phyloP scores from a whole-genome alignment of 139 green algal species.

The Chlamydomonas sp. region DNA sequence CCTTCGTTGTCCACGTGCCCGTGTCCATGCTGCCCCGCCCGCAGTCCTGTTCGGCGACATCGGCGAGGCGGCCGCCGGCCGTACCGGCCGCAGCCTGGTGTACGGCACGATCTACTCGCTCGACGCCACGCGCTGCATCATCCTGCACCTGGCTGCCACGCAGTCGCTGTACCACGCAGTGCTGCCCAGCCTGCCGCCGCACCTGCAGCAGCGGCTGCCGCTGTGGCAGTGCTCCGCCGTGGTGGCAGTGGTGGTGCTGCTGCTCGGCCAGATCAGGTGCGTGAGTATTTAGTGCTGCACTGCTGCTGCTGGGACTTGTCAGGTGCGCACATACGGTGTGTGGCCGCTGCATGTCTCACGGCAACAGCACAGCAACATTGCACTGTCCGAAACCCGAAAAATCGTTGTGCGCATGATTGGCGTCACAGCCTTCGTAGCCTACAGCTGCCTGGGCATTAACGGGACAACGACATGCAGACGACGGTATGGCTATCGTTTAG shows the following conservation, averaged over 20 bases:
- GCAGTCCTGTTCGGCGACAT: constrained; percentile 64
- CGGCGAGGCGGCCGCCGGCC: constrained; percentile 48
- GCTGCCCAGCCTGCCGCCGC: constrained; percentile 13
- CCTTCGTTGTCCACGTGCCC: neutral
- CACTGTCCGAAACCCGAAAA: neutral
- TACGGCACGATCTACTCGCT: constrained; percentile 63
- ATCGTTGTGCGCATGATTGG: neutral
- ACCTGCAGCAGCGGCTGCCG: constrained; percentile 8
- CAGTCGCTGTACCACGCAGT: constrained; percentile 46
- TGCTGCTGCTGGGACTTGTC: no score
- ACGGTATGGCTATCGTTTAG: no score
- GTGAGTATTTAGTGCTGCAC: neutral
- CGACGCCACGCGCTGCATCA: constrained; percentile 67
- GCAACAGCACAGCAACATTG: neutral
- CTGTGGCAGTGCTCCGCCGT: constrained; percentile 52
- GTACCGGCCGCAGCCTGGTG: constrained; percentile 37
- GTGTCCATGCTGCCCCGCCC: neutral
- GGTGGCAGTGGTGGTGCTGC: constrained; percentile 39
- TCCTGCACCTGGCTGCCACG: constrained; percentile 67
- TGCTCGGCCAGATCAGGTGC: constrained; percentile 39
- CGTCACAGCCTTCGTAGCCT: no score
- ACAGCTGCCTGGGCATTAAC: no score
- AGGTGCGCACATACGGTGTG: neutral
- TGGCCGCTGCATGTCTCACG: neutral
- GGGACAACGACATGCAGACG: no score